These are phyloP conservation scores for Monosporascus sp. DNA, from an alignment of 2,329 filamentous ascomycete genomes.

Conservation along the genomic window DNA sequence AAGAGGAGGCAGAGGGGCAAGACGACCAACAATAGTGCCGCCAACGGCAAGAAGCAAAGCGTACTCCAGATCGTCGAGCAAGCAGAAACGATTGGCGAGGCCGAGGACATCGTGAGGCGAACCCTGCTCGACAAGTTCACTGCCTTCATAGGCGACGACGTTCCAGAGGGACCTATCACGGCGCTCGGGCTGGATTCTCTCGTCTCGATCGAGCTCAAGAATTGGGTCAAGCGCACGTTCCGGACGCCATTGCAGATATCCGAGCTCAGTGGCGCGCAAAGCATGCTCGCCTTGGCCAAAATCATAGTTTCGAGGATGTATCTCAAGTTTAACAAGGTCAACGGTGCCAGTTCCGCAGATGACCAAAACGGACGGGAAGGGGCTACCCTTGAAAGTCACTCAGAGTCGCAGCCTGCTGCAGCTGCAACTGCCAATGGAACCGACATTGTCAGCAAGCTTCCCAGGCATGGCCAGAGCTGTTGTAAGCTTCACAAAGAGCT, in stretches of 20 bases:
- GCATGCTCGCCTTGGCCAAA: no score
- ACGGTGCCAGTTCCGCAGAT: no score
- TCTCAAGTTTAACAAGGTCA: no score
- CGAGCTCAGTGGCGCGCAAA: conserved; percentile 10
- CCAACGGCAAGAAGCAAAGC: no score
- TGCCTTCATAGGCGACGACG: conserved; percentile 7
- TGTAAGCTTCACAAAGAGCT: conserved; percentile 1
- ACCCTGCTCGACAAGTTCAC: conserved; percentile 8
- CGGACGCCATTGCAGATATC: conserved; percentile 9
- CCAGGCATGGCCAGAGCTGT: neutral
- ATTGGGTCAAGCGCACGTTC: conserved; percentile 11
- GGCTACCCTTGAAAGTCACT: no score
- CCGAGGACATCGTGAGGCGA: conserved; percentile 8
- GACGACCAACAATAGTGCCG: neutral
- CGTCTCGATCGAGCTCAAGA: conserved; percentile 13
- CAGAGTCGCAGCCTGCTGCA: no score
- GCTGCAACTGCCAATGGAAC: no score
- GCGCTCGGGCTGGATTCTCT: conserved; percentile 12
- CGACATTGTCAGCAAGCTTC: no score
- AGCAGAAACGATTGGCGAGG: conserved; percentile 6
- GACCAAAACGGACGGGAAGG: no score
- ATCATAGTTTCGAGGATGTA: no score
- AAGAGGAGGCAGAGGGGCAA: neutral
- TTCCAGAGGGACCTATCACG: conserved; percentile 4
- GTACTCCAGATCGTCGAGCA: neutral